Evolutionary conservation across 129 eudicot genomes (phyloP).

Genomic region (Silybum marianum): DNA sequence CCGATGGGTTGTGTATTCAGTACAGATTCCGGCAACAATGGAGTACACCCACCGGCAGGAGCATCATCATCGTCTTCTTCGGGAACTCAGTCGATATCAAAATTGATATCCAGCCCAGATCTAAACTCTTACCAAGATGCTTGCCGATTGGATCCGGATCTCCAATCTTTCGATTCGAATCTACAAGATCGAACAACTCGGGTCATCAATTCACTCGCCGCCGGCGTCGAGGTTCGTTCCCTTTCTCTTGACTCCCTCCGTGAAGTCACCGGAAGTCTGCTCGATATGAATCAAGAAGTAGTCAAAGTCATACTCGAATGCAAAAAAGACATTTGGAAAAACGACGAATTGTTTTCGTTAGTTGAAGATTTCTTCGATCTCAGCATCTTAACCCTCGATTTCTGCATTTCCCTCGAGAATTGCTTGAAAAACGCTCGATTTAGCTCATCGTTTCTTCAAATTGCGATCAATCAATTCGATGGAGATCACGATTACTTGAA

Average conservation of each 20-base stretch:
- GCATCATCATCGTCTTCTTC: slow-evolving; percentile 25
- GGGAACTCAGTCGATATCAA: slow-evolving; percentile 20
- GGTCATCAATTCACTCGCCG: slow-evolving; percentile 63
- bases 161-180: slow-evolving; percentile 54
- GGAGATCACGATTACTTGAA: slow-evolving; percentile 27
- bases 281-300: slow-evolving; percentile 70
- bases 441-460: slow-evolving; percentile 41
- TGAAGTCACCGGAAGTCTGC: slow-evolving; percentile 52
- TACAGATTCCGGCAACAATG: slow-evolving; percentile 25
- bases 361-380: slow-evolving; percentile 67
- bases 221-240: slow-evolving; percentile 55
- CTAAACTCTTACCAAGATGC: slow-evolving; percentile 70
- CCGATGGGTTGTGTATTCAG: slow-evolving; percentile 36
- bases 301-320: slow-evolving; percentile 51
- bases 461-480: slow-evolving; percentile 52
- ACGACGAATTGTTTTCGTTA: slow-evolving; percentile 47
- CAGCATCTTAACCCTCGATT: slow-evolving; percentile 58
- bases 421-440: slow-evolving; percentile 63
- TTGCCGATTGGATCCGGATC: slow-evolving; percentile 61
- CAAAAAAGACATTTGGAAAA: slow-evolving; percentile 68
- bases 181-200: slow-evolving; percentile 56
- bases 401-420: slow-evolving; percentile 49
- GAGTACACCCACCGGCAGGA: not conserved
- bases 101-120: slow-evolving; percentile 35
- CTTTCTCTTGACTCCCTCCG: slow-evolving; percentile 68